Conservation (phyloP, 176 grass and related monocot genomes). For the Lolium perenne region DNA sequence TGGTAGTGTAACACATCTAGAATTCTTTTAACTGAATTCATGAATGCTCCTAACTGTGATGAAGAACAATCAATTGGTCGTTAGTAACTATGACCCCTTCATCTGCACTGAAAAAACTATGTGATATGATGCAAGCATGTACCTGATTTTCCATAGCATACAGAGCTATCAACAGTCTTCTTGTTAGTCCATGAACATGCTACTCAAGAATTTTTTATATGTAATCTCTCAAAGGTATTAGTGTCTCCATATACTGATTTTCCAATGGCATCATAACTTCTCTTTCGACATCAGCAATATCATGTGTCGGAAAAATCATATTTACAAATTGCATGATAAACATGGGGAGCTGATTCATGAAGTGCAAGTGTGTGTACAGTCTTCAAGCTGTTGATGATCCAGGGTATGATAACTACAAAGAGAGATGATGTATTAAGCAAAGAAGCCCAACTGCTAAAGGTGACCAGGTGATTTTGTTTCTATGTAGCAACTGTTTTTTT, state of each 20-base stretch:
- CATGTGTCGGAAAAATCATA: constrained; percentile 48
- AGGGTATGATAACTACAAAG: constrained; percentile 65
- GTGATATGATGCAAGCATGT: constrained; percentile 28
- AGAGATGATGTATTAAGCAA: constrained; percentile 37
- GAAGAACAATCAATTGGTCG: constrained; percentile 28
- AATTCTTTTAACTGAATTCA: constrained; percentile 94
- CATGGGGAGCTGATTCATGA: too few species aligned
- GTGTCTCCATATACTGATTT: constrained; percentile 69
- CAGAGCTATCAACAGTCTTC: constrained; percentile 30
- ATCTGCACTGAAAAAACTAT: neutral
- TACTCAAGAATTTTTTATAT: constrained; percentile 80
- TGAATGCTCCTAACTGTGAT: constrained; percentile 89
- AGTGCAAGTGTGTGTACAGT: constrained; percentile 26
- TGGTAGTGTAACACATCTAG: constrained; percentile 83
- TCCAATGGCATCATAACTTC: constrained; percentile 71
- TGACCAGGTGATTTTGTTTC: constrained; percentile 18
- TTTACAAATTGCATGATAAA: neutral
- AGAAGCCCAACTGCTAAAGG: constrained; percentile 26
- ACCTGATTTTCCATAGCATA: constrained; percentile 73
- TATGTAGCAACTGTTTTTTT: neutral
- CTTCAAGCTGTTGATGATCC: constrained; percentile 49
- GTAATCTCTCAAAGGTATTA: constrained; percentile 69
- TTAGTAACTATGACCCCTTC: neutral
- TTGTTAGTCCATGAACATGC: constrained; percentile 60
- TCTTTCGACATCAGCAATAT: constrained; percentile 77